Evolutionary conservation across 169 alveolate genomes (phyloP).

Genomic region (Cryptosporidium sp.): DNA sequence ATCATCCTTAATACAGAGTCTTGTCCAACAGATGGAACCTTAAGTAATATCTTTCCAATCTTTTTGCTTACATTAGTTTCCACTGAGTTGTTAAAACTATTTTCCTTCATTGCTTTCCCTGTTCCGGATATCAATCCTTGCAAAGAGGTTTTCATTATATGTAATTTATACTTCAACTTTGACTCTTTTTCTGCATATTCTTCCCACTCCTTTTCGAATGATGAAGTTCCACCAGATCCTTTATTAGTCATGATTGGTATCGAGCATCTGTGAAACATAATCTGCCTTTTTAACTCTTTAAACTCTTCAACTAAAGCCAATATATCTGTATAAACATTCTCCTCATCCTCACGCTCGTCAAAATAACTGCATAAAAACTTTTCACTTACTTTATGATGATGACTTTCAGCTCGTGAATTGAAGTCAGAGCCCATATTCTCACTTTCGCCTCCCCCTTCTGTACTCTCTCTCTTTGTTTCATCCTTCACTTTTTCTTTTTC

Average conservation of each 20-base stretch:
- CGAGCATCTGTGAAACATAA: constrained; percentile 61
- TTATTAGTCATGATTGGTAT: constrained; percentile 23
- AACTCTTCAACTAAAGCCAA: constrained; percentile 23
- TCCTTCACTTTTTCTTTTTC: background rate
- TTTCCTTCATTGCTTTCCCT: background rate
- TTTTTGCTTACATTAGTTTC: background rate
- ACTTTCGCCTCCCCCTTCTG: background rate
- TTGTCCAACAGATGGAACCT: constrained; percentile 2
- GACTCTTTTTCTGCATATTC: constrained; percentile 23
- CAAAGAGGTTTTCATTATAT: constrained; percentile 24
- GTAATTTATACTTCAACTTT: constrained; percentile 1
- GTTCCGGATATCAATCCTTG: constrained; percentile 7
- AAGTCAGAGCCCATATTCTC: background rate
- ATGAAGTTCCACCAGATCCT: background rate
- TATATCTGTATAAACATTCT: background rate
- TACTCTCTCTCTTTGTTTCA: background rate
- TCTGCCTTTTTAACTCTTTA: constrained; percentile 27
- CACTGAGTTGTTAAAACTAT: background rate
- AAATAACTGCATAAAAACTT: background rate
- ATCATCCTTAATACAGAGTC: background rate
- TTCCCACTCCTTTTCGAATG: constrained; percentile 55
- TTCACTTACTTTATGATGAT: background rate
- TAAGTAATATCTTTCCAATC: constrained; percentile 24
- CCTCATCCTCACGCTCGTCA: background rate
- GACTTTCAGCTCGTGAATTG: background rate